A percentile compares a stretch with the other conserved stretches of the same genome.
These are phyloP conservation scores for Fomitopsis schrenkii DNA, from an alignment of 1,284 basidiomycete genomes.

Conservation along the genomic window DNA sequence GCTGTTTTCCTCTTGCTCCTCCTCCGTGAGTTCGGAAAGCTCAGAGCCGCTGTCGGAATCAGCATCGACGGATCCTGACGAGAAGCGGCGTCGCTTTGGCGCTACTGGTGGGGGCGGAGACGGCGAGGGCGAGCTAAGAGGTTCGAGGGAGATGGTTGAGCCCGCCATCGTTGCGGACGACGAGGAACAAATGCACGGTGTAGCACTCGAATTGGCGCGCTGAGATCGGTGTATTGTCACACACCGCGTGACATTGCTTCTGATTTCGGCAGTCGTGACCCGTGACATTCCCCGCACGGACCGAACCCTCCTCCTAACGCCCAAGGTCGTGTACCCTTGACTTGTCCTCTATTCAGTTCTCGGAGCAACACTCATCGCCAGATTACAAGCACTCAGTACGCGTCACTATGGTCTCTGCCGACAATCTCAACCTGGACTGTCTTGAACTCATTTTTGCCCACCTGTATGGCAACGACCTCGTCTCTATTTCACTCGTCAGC, in stretches of 20 bases:
- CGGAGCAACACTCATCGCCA: no score
- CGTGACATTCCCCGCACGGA: background rate
- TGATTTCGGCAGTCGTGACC: background rate
- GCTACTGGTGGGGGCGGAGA: conserved; percentile 32
- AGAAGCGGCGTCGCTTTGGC: conserved; percentile 7
- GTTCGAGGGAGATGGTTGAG: conserved; percentile 55
- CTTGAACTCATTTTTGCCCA: conserved; percentile 57
- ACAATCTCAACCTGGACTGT: conserved; percentile 66
- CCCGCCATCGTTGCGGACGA: conserved; percentile 42
- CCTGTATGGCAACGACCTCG: conserved; percentile 51
- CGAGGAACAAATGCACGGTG: conserved; percentile 7
- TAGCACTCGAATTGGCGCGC: background rate
- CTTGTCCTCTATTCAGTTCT: no score
- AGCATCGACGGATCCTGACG: conserved; percentile 20
- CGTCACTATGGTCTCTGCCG: conserved; percentile 54
- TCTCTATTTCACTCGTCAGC: conserved; percentile 56
- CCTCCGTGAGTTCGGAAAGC: conserved; percentile 77
- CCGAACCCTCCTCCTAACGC: no score
- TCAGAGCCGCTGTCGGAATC: conserved; percentile 62
- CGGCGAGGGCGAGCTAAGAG: conserved; percentile 59
- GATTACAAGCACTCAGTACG: no score
- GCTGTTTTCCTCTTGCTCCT: conserved; percentile 52
- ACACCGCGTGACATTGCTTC: background rate
- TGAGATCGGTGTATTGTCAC: background rate
- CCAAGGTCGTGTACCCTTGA: no score